phyloP scores from a whole-genome alignment of 2,329 filamentous ascomycete species.

The Penicillium vulpinum region DNA sequence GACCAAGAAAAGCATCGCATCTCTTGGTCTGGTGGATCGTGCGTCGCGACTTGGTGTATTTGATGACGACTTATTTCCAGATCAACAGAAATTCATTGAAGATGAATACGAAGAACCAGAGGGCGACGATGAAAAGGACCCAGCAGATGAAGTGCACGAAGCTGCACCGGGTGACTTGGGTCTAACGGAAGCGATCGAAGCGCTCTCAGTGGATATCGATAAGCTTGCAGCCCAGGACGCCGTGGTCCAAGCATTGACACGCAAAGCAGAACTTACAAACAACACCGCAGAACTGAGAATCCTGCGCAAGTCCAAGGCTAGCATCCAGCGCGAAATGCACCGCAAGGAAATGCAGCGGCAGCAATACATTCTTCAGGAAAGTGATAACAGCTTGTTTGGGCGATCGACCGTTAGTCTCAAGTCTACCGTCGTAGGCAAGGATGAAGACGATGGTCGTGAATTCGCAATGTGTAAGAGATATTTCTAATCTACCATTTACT shows the following conservation, averaged over 20 bases:
- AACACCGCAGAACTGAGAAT: constrained; percentile 93
- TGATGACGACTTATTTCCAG: constrained; percentile 88
- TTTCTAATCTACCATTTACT: neutral
- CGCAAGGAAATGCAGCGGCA: constrained; percentile 94
- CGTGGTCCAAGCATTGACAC: constrained; percentile 84
- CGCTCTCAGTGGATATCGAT: constrained; percentile 86
- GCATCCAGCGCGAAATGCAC: constrained; percentile 85
- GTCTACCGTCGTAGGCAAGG: constrained; percentile 85
- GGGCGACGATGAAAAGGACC: constrained; percentile 58
- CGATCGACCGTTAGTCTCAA: constrained; percentile 88
- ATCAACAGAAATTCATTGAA: constrained; percentile 76
- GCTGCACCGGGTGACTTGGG: constrained; percentile 93
- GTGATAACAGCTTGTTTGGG: constrained; percentile 94
- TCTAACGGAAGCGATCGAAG: constrained; percentile 86
- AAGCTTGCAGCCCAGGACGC: constrained; percentile 83
- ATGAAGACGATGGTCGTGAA: constrained; percentile 90
- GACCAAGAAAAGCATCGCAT: constrained; percentile 83
- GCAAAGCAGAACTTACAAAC: constrained; percentile 95
- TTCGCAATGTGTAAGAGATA: constrained; percentile 71
- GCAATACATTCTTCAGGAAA: constrained; percentile 96
- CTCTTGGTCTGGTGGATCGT: constrained; percentile 83
- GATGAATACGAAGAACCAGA: constrained; percentile 79
- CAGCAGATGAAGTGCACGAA: constrained; percentile 83
- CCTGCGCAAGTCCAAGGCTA: constrained; percentile 88
- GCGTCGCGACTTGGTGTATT: constrained; percentile 90